phyloP scores from a whole-genome alignment of 2,329 filamentous ascomycete genomes.

The Curvularia sp. region DNA sequence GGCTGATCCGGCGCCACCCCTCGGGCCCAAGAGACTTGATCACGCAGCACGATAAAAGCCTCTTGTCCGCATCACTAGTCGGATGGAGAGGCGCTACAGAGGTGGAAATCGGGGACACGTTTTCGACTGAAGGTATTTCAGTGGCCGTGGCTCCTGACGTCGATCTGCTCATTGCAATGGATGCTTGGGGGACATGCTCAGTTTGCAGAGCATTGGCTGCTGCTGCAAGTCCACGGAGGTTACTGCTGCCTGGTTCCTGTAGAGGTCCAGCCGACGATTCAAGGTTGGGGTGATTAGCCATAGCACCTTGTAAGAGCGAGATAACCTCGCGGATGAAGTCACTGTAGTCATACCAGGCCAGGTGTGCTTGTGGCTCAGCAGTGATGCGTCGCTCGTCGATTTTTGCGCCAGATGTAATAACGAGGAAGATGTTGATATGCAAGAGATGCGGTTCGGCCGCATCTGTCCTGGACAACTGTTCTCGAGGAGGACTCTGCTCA shows the following conservation, averaged over 20 bases:
- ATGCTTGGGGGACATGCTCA: conserved; percentile 12
- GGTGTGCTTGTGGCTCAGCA: conserved; percentile 17
- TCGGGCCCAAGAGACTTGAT: conserved; percentile 35
- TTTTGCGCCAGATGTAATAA: conserved; percentile 64
- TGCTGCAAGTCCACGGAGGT: conserved; percentile 41
- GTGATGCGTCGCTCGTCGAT: conserved; percentile 34
- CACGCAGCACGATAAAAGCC: conserved; percentile 20
- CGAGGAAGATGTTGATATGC: conserved; percentile 71
- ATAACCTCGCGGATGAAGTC: conserved; percentile 28
- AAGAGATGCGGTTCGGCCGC: conserved; percentile 24
- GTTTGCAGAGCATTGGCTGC: conserved; percentile 41
- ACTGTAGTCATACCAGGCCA: conserved; percentile 30
- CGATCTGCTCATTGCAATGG: neutral
- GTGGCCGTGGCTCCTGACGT: neutral
- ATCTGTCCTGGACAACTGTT: conserved; percentile 13
- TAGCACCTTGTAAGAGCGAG: conserved; percentile 21
- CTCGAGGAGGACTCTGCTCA: neutral
- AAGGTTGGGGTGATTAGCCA: conserved; percentile 24
- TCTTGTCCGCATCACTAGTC: neutral
- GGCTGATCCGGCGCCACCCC: conserved; percentile 33
- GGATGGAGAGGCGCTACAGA: neutral
- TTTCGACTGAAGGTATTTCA: neutral
- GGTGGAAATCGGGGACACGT: neutral
- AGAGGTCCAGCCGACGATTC: neutral
- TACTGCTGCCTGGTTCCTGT: conserved; percentile 24